Base-by-base conservation (phyloP, 495 filamentous ascomycete genomes). In the Apiosordaria backusii region DNA sequence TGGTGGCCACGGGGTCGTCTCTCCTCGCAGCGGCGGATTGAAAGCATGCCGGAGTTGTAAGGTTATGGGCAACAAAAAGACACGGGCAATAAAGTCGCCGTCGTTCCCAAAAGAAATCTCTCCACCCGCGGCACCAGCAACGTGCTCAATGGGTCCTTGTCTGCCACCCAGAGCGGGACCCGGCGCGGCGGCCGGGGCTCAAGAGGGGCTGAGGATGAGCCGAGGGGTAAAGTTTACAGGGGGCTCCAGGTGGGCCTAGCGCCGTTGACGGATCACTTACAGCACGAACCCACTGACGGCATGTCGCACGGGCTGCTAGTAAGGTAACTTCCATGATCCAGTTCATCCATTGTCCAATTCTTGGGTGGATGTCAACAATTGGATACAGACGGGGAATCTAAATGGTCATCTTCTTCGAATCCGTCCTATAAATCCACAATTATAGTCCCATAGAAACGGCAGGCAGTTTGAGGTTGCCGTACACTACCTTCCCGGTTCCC, bases 61-160 rank as follows among this genome's bases (percentile, higher is more conserved):
- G 62, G n/a, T 54, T 45, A 40, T 60, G 53, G 24, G 57, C 16
- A 26, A n/a, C 24, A 53, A 45, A 52, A 7, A 13, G 26, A 21
- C 52, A 57, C 50, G 57, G 50, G 61, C 21, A 61, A 58, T 24
- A 58, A 53, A 62, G 64, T 66, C 26, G 40, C 53, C 52, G 61
- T 22, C 67, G 26, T 53, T 18, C 40, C 35, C 59, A 50, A 60
- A 71, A 68, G 63, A 68, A 68, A 71, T 69, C 58, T 67, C 70
- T 67, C 64, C 61, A 67, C 26, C 60, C 59, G 58, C 25, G 60
- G 35, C 35, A 45, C 35, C 35, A 45, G 35, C 35, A 45, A 13
- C 64, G 50, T 60, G 53, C 63, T 52, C 23, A 58, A 21, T n/a
- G 62, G 60, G 64, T 16, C 19, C 6, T 9, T 52, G 40, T 7